Evolutionary conservation across 1,284 basidiomycete genomes (phyloP).

Genomic region (Apiotrichum veenhuisii): DNA sequence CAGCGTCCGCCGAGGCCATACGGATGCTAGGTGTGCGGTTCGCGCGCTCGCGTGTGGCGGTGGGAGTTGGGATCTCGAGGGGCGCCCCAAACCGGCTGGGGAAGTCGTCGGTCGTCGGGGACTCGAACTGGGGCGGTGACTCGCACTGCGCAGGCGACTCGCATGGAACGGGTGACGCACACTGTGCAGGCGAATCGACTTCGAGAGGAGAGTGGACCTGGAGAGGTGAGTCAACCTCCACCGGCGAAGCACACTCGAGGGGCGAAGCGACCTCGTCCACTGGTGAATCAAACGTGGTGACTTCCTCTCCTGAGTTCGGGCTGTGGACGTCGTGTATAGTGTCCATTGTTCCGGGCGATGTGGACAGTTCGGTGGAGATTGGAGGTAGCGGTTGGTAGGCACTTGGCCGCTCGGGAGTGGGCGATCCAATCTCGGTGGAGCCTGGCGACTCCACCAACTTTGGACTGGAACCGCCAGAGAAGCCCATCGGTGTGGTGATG

Average conservation of each 20-base stretch:
- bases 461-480: not conserved
- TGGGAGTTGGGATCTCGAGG: not conserved
- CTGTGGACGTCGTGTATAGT: not conserved
- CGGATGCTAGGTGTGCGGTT: not conserved
- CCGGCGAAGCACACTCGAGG: not conserved
- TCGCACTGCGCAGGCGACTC: conserved; percentile 3
- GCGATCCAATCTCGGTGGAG: not conserved
- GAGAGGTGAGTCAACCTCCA: not conserved
- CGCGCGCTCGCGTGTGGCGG: not conserved
- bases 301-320: not conserved
- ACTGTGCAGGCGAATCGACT: conserved; percentile 3
- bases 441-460: conserved; percentile 10
- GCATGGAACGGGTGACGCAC: no score
- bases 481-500: not conserved
- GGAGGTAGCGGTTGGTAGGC: conserved; percentile 5
- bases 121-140: not conserved
- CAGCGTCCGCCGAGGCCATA: not conserved
- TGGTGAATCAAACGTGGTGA: not conserved
- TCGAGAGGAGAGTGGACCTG: conserved; percentile 8
- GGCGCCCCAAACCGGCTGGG: not conserved
- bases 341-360: not conserved
- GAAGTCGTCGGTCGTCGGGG: conserved; percentile 7
- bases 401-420: not conserved
- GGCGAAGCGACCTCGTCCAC: conserved; percentile 4
- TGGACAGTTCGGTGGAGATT: conserved; percentile 4